Evolutionary conservation across 1,284 basidiomycete genomes (phyloP).

Genomic region (Malassezia sp.): DNA sequence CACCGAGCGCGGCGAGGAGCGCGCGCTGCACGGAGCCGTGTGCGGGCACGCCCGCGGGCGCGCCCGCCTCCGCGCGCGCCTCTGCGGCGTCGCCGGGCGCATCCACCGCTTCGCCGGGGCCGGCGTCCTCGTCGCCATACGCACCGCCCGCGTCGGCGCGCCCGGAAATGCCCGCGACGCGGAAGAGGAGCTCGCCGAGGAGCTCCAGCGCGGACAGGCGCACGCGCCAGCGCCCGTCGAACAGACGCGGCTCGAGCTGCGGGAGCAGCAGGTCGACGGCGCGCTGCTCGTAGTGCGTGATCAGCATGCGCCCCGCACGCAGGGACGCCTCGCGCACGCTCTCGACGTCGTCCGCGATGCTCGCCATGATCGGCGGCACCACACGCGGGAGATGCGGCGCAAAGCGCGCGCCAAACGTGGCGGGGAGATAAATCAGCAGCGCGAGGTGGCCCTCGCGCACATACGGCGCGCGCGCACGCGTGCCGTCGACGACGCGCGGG

Average conservation of each 20-base stretch:
- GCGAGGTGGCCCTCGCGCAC: constrained; percentile 98
- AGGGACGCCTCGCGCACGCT: constrained; percentile 84
- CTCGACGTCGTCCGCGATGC: constrained; percentile 85
- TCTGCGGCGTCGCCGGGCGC: constrained; percentile 69
- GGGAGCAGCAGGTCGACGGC: constrained; percentile 90
- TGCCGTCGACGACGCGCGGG: constrained; percentile 85
- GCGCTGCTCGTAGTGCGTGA: constrained; percentile 81
- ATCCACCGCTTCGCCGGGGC: constrained; percentile 46
- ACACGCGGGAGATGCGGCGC: constrained; percentile 90
- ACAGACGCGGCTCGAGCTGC: constrained; percentile 87
- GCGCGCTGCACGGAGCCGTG: constrained; percentile 57
- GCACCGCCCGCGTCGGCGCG: constrained; percentile 72
- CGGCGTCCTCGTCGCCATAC: constrained; percentile 34
- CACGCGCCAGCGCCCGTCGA: constrained; percentile 88
- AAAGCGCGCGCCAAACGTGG: constrained; percentile 87
- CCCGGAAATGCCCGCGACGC: constrained; percentile 90
- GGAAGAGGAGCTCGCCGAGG: constrained; percentile 90
- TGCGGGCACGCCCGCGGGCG: constrained; percentile 57
- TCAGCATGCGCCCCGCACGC: constrained; percentile 97
- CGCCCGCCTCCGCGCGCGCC: constrained; percentile 49
- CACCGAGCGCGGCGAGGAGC: constrained; percentile 74
- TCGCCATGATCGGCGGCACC: constrained; percentile 80
- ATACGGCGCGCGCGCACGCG: constrained; percentile 75
- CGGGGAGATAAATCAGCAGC: constrained; percentile 84
- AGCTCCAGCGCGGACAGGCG: constrained; percentile 81